phyloP scores from a whole-genome alignment of 257 asterid species.

The Nicotiana tomentosiformis region DNA sequence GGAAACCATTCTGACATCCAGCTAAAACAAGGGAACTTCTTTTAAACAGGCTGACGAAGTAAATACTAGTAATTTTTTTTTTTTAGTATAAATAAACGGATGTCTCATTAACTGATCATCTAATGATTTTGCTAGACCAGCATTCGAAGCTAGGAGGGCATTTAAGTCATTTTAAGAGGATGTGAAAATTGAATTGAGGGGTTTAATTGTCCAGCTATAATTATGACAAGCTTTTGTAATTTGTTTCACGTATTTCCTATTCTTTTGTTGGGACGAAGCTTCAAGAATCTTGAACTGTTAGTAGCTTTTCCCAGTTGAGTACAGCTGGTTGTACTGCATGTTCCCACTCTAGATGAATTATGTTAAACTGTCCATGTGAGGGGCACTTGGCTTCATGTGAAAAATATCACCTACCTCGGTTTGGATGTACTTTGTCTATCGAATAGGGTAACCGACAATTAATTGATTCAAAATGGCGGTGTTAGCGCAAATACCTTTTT shows the following conservation, averaged over 20 bases:
- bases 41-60: no score
- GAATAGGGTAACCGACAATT: no score
- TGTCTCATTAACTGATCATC: background rate
- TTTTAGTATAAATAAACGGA: background rate
- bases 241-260: background rate
- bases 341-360: background rate
- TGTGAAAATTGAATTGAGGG: no score
- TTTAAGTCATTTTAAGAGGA: background rate
- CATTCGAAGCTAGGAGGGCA: background rate
- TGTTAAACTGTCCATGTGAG: background rate
- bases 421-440: no score
- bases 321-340: background rate
- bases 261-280: background rate
- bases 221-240: background rate
- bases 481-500: no score
- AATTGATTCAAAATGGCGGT: no score
- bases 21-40: no score
- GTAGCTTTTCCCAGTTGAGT: background rate
- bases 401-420: no score
- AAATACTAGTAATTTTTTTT: background rate
- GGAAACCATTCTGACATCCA: no score
- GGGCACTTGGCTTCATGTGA: background rate
- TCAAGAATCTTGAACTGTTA: background rate
- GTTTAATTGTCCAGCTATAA: background rate
- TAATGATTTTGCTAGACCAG: background rate